phyloP scores from a whole-genome alignment of 2,329 filamentous ascomycete genomes.

The Colletotrichum kahawae region DNA sequence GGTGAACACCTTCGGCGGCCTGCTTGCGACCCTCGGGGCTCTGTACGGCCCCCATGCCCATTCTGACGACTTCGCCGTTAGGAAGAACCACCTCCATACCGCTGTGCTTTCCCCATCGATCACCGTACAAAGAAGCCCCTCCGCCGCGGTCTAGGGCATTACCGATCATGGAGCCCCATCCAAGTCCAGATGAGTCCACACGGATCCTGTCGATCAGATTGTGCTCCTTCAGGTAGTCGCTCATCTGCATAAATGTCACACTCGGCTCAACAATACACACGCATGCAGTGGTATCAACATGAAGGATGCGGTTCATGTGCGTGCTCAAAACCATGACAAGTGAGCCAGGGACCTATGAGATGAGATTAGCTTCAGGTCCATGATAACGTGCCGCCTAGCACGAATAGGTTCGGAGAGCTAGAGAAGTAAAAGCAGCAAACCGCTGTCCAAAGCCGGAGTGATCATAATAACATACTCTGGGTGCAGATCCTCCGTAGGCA shows the following conservation, averaged over 20 bases:
- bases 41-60: constrained; percentile 52
- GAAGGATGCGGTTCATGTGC: constrained; percentile 57
- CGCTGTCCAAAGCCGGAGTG: accelerated
- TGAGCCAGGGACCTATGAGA: constrained; percentile 45
- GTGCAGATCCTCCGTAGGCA: constrained; percentile 59
- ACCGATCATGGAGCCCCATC: constrained; percentile 48
- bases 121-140: constrained; percentile 48
- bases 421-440: background rate
- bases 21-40: constrained; percentile 30
- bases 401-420: no score
- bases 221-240: constrained; percentile 48
- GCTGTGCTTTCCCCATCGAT: constrained; percentile 33
- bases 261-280: constrained; percentile 60
- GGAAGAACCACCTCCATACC: constrained; percentile 50
- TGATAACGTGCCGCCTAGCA: background rate
- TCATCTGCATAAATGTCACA: constrained; percentile 56
- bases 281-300: constrained; percentile 54
- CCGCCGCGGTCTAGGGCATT: constrained; percentile 51
- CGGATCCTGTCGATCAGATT: constrained; percentile 42
- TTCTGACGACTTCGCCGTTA: constrained; percentile 47
- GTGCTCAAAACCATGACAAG: constrained; percentile 56
- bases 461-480: constrained; percentile 33
- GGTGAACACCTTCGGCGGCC: constrained; percentile 35
- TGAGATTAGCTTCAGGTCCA: background rate
- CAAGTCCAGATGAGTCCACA: constrained; percentile 46